phyloP scores from a whole-genome alignment of 2,329 filamentous ascomycete genomes.

The Aspergillus texensis region DNA sequence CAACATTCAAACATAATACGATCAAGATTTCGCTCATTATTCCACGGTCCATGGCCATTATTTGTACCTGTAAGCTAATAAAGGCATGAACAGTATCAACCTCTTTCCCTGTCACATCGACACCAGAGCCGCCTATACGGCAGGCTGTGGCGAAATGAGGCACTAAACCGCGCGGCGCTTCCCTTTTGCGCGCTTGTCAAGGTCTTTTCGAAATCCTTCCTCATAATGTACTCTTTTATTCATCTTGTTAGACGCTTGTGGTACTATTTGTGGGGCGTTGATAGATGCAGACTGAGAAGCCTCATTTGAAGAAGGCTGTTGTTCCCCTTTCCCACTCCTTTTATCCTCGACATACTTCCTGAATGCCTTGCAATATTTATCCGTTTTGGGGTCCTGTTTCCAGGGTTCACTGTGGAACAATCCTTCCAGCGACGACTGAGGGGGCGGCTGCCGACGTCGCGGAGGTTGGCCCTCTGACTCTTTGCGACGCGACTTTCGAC shows the following conservation, averaged over 20 bases:
- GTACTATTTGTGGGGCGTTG: too few relatives aligned
- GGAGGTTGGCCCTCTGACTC: background rate
- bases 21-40: background rate
- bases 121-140: too few relatives aligned
- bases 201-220: background rate
- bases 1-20: background rate
- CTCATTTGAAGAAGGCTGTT: too few relatives aligned
- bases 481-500: background rate
- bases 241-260: rapidly evolving
- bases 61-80: rapidly evolving
- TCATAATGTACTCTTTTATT: background rate
- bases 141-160: background rate
- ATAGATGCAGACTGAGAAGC: too few relatives aligned
- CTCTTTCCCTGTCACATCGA: background rate
- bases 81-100: rapidly evolving
- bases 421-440: background rate
- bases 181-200: background rate
- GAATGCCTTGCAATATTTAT: too few relatives aligned
- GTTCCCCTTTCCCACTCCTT: too few relatives aligned
- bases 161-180: background rate
- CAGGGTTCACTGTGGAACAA: too few relatives aligned
- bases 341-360: too few relatives aligned
- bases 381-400: too few relatives aligned
- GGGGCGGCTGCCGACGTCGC: too few relatives aligned
- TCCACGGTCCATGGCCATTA: rapidly evolving